Evolutionary conservation across 140 eudicot species (phyloP).

Genomic region (Ambrosia hybrid): DNA sequence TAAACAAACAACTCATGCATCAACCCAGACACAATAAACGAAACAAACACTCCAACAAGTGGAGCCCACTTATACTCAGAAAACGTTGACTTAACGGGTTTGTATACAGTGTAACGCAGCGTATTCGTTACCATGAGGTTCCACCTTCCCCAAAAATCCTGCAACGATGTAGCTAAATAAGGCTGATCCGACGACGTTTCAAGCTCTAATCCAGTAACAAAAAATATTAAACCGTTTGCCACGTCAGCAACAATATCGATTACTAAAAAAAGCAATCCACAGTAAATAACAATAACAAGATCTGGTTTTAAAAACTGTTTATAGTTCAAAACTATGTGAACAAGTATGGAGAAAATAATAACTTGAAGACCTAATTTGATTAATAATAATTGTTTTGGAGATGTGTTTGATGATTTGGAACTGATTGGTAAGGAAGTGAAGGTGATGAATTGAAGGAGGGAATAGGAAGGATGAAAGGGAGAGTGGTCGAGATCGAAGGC

Average conservation of each 20-base stretch:
- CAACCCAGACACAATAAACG: conserved; percentile 34
- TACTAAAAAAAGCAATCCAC: conserved; percentile 11
- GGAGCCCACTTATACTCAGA: conserved; percentile 18
- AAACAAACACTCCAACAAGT: conserved; percentile 21
- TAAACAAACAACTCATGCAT: conserved; percentile 39
- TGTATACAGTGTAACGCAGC: conserved; percentile 39
- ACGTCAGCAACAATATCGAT: conserved; percentile 27
- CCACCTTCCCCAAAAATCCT: conserved; percentile 55
- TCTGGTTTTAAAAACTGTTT: conserved; percentile 13
- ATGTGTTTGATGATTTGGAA: neutral
- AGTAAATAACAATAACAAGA: neutral
- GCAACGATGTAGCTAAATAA: conserved; percentile 42
- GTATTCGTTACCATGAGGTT: conserved; percentile 40
- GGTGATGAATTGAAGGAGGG: conserved; percentile 38
- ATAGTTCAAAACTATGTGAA: neutral
- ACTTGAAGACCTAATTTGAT: conserved; percentile 13
- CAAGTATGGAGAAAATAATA: conserved; percentile 18
- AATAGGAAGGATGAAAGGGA: conserved; percentile 21
- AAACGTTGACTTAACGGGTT: conserved; percentile 19
- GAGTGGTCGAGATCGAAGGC: conserved; percentile 43
- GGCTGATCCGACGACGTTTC: conserved; percentile 39
- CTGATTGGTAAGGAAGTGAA: conserved; percentile 36
- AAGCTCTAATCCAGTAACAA: conserved; percentile 32
- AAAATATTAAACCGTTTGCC: neutral
- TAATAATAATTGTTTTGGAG: no score